phyloP scores from a whole-genome alignment of 208 protist species.

The Crithidia brevicula region DNA sequence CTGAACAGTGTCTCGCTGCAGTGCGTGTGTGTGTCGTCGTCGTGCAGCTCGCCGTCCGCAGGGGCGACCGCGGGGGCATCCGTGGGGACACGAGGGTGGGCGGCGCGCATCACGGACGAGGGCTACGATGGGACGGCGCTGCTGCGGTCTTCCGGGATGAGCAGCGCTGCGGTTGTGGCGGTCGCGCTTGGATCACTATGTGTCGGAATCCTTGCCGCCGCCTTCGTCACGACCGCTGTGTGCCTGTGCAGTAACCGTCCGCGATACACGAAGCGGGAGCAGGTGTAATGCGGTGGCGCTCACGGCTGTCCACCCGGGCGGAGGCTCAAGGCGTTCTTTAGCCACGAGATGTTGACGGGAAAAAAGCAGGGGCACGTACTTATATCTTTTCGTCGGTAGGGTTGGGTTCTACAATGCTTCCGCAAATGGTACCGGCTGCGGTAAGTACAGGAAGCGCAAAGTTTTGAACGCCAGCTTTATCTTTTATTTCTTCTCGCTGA shows the following conservation, averaged over 20 bases:
- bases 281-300: neutral
- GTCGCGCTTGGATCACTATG: slow-evolving; percentile 16
- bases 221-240: slow-evolving; percentile 9
- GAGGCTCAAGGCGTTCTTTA: neutral
- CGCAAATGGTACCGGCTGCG: no score
- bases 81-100: neutral
- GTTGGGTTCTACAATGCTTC: no score
- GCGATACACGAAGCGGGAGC: neutral
- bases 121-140: neutral
- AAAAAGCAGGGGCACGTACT: no score
- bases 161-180: slow-evolving; percentile 3
- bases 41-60: neutral
- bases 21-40: slow-evolving; percentile 23
- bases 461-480: no score
- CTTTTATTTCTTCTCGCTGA: no score
- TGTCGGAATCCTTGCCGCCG: slow-evolving; percentile 8
- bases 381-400: no score
- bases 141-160: slow-evolving; percentile 14
- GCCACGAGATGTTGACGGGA: no score
- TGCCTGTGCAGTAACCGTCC: slow-evolving; percentile 4
- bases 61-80: neutral
- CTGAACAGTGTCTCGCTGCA: slow-evolving; percentile 29
- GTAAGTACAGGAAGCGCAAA: no score
- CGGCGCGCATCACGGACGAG: neutral
- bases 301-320: neutral